Evolutionary conservation across 441 rosid genomes (phyloP), one percentile per base, ranked within the genome.

Genomic region (Adansonia madagascariensis): DNA sequence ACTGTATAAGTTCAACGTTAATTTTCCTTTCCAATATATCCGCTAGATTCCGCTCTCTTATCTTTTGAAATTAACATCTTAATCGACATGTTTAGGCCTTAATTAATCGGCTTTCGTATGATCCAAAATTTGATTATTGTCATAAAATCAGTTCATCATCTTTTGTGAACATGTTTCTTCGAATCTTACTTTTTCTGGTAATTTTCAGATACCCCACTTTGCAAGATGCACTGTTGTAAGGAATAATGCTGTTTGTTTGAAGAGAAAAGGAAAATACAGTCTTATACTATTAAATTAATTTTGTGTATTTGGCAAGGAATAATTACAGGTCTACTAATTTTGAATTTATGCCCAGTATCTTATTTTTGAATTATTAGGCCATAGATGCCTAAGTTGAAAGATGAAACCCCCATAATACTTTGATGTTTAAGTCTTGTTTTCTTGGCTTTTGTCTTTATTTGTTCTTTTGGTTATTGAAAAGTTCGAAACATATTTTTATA

Each of bases 151-250:
- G 62, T 27, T n/a, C 18, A 11, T 73, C 15, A 59, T 73, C 76
- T 39, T 50, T 17, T 18, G 39, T 7, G 71, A 8, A 74, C 62
- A 47, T 17, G 49, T 65, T 65, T 8, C 9, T 3, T 5, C 71
- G 83, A 88, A 86, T 86, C 84, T 83, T 78, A 49, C 82, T 31
- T 31, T 31, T 31, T 31, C 35, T 31, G 2, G 35, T 31, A 31
- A 31, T 31, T 31, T 31, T 31, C 35, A 31, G 35, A 31, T 31
- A 1, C 35, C 35, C 35, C 35, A 31, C 35, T 31, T 31, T 31
- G 35, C 35, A 31, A 31, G 35, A 31, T 31, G 35, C 35, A 31
- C 4, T 2, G 35, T 24, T 24, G 24, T 24, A 24, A 24, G 24
- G 24, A 24, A 24, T 24, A 24, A 24, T 24, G 24, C 24, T 24